These are phyloP conservation scores for Avena atlantica DNA, from an alignment of 176 grass and related monocot genomes.

Conservation along the genomic window DNA sequence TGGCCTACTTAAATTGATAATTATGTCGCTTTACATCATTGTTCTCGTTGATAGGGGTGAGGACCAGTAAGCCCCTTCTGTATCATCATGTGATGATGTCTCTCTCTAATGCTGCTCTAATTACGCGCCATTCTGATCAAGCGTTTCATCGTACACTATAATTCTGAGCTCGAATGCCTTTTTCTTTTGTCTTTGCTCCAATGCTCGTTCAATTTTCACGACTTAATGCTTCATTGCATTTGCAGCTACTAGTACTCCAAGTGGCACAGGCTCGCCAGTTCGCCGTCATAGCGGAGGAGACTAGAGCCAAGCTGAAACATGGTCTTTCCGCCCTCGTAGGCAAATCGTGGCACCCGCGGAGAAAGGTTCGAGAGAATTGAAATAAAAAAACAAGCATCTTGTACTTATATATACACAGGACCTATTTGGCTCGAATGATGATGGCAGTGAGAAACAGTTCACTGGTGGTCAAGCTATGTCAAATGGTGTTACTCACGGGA, in stretches of 20 bases:
- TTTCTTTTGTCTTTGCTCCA: background rate
- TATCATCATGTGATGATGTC: conserved; percentile 48
- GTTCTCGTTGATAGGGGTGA: conserved; percentile 27
- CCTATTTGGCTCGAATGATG: no score
- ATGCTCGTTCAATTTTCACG: background rate
- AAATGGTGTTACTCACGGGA: no score
- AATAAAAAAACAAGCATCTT: background rate
- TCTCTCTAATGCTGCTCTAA: background rate
- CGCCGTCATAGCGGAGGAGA: no score
- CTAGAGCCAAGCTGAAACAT: conserved; percentile 7
- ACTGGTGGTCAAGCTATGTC: no score
- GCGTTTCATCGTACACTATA: background rate
- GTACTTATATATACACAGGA: no score
- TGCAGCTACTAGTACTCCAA: no score
- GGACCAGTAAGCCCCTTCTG: conserved; percentile 39
- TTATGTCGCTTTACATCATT: conserved; percentile 30
- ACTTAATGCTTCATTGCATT: background rate
- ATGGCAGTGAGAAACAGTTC: no score
- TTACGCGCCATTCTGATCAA: background rate
- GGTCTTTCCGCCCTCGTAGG: conserved; percentile 29
- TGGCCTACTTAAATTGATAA: conserved; percentile 29
- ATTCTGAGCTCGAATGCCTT: background rate
- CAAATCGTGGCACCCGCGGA: conserved; percentile 12
- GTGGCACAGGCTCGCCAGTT: no score
- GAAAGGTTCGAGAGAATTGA: background rate